These are phyloP conservation scores for Naganishia sp. DNA, from an alignment of 1,284 basidiomycete genomes.

Conservation along the genomic window DNA sequence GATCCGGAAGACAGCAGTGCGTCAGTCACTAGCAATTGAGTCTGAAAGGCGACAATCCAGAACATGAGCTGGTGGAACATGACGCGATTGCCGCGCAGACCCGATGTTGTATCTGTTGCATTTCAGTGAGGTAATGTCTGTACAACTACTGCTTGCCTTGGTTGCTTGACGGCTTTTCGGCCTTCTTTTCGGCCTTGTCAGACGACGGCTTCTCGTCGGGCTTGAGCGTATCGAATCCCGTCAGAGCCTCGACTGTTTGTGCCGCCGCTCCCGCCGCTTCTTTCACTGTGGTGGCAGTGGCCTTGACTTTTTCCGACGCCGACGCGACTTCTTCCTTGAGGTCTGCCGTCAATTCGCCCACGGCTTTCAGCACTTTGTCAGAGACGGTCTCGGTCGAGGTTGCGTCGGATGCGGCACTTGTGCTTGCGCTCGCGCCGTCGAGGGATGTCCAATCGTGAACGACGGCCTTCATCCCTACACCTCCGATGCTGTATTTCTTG, in stretches of 20 bases:
- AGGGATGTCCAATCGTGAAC: slow-evolving; percentile 73
- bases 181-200: too few species aligned
- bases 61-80: too few species aligned
- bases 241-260: neutral
- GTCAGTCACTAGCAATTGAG: too few species aligned
- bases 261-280: neutral
- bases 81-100: too few species aligned
- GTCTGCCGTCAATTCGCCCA: slow-evolving; percentile 27
- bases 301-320: slow-evolving; percentile 14
- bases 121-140: too few species aligned
- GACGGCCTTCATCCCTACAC: slow-evolving; percentile 81
- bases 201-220: too few species aligned
- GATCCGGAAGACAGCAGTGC: too few species aligned
- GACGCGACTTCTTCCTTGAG: slow-evolving; percentile 30
- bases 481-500: slow-evolving; percentile 72
- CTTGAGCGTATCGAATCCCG: neutral
- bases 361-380: slow-evolving; percentile 29
- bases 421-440: slow-evolving; percentile 54
- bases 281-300: neutral
- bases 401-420: neutral
- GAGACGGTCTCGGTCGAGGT: slow-evolving; percentile 1
- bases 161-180: neutral
- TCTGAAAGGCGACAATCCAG: too few species aligned
- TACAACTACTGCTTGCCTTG: slow-evolving; percentile 7
- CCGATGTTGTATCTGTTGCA: too few species aligned